These are phyloP conservation scores for Trichosporon ovoides DNA, from an alignment of 1,284 basidiomycete species.

Conservation along the genomic window DNA sequence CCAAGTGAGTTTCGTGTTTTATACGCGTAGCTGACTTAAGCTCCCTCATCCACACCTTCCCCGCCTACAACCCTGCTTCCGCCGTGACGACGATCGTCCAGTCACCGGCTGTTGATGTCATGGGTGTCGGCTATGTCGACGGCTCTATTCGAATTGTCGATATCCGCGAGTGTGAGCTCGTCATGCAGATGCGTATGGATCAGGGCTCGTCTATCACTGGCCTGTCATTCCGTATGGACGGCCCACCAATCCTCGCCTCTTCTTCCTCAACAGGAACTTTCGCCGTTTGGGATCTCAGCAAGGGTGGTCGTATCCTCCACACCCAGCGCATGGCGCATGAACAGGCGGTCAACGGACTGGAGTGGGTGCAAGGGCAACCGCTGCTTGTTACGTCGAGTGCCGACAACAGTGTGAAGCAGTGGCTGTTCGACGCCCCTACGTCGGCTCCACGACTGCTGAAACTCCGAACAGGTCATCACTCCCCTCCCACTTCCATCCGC, in stretches of 20 bases:
- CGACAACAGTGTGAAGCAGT: slow-evolving; percentile 98
- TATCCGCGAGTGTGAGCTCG: slow-evolving; percentile 76
- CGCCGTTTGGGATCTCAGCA: slow-evolving; percentile 83
- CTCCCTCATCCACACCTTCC: slow-evolving; percentile 52
- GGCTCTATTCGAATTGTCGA: slow-evolving; percentile 87
- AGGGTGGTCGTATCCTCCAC: slow-evolving; percentile 72
- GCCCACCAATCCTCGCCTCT: slow-evolving; percentile 77
- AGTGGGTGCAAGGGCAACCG: slow-evolving; percentile 88
- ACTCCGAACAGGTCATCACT: slow-evolving; percentile 83
- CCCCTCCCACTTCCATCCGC: slow-evolving; percentile 83
- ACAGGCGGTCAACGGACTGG: slow-evolving; percentile 66
- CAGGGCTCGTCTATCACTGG: slow-evolving; percentile 64
- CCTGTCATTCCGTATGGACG: slow-evolving; percentile 82
- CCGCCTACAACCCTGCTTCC: slow-evolving; percentile 42
- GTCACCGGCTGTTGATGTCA: slow-evolving; percentile 91
- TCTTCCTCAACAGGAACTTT: slow-evolving; percentile 80
- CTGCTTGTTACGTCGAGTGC: slow-evolving; percentile 81
- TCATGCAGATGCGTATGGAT: slow-evolving; percentile 79
- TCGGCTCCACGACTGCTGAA: slow-evolving; percentile 81
- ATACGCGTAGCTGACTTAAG: slow-evolving; percentile 27
- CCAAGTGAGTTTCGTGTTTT: slow-evolving; percentile 57
- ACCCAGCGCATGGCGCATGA: slow-evolving; percentile 82
- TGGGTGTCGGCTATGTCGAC: slow-evolving; percentile 82
- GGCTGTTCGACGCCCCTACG: slow-evolving; percentile 90
- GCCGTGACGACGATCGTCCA: slow-evolving; percentile 76